These are phyloP conservation scores for Podospora sp. DNA, from an alignment of 495 filamentous ascomycete genomes.

Conservation along the genomic window DNA sequence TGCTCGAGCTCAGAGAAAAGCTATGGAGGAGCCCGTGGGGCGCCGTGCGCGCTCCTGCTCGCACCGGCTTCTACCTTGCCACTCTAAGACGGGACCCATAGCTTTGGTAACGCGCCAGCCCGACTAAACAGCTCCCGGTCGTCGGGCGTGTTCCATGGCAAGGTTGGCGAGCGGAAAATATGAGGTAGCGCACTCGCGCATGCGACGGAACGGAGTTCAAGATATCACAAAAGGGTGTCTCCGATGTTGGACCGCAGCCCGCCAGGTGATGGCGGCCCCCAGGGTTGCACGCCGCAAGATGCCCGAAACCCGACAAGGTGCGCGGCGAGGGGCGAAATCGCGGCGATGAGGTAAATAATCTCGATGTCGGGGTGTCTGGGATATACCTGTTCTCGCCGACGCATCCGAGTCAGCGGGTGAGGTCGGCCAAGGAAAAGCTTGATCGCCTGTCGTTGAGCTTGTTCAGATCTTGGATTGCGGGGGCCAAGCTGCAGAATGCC, in stretches of 20 bases:
- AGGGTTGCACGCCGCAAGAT: not conserved
- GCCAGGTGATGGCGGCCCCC: not conserved
- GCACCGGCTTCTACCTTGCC: not conserved
- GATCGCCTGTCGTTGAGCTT: not conserved
- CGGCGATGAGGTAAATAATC: not conserved
- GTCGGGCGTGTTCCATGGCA: not conserved
- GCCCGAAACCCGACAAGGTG: not conserved
- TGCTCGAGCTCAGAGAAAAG: not conserved
- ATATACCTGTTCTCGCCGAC: not conserved
- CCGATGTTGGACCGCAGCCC: not conserved
- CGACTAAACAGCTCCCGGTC: not conserved
- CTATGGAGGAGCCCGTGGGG: not conserved
- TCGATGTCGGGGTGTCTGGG: not conserved
- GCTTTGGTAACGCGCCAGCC: not conserved
- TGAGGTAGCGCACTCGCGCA: not conserved
- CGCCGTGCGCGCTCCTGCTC: not conserved
- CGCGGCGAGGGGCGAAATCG: not conserved
- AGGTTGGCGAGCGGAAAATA: not conserved
- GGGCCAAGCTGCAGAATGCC: not conserved
- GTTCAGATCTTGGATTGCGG: constrained; percentile 8
- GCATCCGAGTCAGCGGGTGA: not conserved
- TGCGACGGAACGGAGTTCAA: not conserved
- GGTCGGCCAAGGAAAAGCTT: not conserved
- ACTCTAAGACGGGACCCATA: not conserved
- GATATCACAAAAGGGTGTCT: not conserved